These are phyloP conservation scores for Arxiozyma telluris DNA, from an alignment of 1,139 yeast species.

Conservation along the genomic window DNA sequence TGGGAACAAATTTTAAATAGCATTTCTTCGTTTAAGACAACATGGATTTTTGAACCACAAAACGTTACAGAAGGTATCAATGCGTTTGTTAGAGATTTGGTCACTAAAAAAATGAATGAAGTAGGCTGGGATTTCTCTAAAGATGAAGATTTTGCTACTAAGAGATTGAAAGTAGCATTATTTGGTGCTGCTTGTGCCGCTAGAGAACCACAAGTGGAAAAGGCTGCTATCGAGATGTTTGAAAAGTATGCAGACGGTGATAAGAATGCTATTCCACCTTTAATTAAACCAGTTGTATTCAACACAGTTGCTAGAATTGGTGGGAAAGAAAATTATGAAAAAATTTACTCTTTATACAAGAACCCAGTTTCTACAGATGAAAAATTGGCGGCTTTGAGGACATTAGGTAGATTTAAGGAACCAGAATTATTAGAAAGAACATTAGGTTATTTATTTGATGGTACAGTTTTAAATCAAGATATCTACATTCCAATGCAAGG, in stretches of 20 bases:
- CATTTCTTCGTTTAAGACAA: constrained; percentile 47
- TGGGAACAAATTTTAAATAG: constrained; percentile 63
- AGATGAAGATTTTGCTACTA: constrained; percentile 58
- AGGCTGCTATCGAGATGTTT: constrained; percentile 50
- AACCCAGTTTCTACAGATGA: constrained; percentile 65
- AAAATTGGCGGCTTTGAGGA: constrained; percentile 62
- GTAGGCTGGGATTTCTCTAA: constrained; percentile 62
- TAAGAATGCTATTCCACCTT: constrained; percentile 63
- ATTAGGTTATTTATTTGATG: constrained; percentile 52
- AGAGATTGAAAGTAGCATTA: constrained; percentile 66
- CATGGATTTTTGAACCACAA: constrained; percentile 65
- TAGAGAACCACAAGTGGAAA: constrained; percentile 47
- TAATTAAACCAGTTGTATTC: constrained; percentile 67
- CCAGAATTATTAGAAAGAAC: constrained; percentile 51
- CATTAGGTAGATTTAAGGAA: constrained; percentile 64
- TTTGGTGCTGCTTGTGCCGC: constrained; percentile 61
- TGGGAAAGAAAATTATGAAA: constrained; percentile 59
- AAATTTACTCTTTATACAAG: constrained; percentile 53
- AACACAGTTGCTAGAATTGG: constrained; percentile 60
- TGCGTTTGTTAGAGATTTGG: constrained; percentile 50
- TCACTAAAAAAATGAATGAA: constrained; percentile 46
- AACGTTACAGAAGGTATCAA: constrained; percentile 48
- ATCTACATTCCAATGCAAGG: constrained; percentile 71
- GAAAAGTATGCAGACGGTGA: constrained; percentile 56
- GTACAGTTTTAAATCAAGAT: constrained; percentile 74